Evolutionary conservation across 1,284 basidiomycete genomes (phyloP), one percentile per base, ranked within the genome.

Genomic region (Heliocybe sulcata): DNA sequence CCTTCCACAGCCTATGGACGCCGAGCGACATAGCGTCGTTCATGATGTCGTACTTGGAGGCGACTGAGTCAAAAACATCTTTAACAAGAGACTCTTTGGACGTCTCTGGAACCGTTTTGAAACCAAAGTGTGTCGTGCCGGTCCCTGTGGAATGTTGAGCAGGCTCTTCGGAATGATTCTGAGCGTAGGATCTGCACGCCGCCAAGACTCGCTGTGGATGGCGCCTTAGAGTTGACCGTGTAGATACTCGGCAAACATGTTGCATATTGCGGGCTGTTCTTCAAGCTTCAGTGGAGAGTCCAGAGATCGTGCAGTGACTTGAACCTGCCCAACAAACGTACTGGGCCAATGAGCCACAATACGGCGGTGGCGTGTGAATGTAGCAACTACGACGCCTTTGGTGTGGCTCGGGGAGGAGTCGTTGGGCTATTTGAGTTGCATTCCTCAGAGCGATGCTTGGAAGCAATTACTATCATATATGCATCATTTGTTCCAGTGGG

Each of bases 1-100:
- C 94, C 73, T 99, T 99, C 97, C 97, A 99, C 26, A 99, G 74
- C 48, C 97, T 82, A 68, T 99, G 97, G 25, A 99, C 89, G 31
- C 97, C 97, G 57, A 98, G 74, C 3, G 96, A 99, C 76, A 96
- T 93, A 25, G 94, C 93, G 68, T 99, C 97, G 77, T 99, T 99
- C 95, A 99, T 98, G 45, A 98, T 71, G 72, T 99, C 96, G 72
- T 99, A 99, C 54, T 85, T 92, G 42, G 92, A 91, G 45, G 97
- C 94, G 54, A 99, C 96, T 3, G 92, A 96, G 63, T 92, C 89
- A 74, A 99, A 99, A 54, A 99, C 95, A 59, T 81, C 81, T 62
- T 91, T 92, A 56, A 99, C 96, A 50, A 90, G 75, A 9, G 73
- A 69, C 67, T 90, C 87, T 64, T 91, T 97, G 48, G 80, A 70